Evolutionary conservation across 441 rosid genomes (phyloP).

Genomic region (Geranium incanum): DNA sequence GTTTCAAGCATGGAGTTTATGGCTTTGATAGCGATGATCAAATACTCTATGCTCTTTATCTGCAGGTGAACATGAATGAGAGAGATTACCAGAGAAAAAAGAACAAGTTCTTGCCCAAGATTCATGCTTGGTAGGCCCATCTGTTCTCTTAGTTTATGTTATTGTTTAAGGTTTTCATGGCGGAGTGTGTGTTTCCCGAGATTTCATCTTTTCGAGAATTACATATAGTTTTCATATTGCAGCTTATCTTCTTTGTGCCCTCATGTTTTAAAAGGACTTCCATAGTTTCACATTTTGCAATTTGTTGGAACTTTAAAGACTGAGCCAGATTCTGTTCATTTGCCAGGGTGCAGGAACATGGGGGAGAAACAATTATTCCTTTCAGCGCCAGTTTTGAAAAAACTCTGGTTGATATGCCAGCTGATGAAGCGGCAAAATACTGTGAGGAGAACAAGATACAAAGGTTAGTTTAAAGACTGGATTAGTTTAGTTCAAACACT

Average conservation of each 20-base stretch:
- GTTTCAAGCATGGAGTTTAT: conserved; percentile 1
- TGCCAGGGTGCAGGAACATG: conserved; percentile 94
- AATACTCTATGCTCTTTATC: conserved; percentile 14
- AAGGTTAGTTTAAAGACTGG: conserved; percentile 49
- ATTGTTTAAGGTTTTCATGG: background rate
- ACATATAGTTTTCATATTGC: background rate
- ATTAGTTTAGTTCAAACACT: conserved; percentile 28
- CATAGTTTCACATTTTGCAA: background rate
- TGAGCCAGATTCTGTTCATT: conserved; percentile 6
- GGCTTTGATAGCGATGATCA: conserved; percentile 16
- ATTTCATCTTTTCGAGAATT: background rate
- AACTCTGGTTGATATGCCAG: conserved; percentile 70
- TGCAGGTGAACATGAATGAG: conserved; percentile 93
- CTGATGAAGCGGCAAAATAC: conserved; percentile 69
- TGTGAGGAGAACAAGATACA: conserved; percentile 95
- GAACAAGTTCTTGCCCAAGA: conserved; percentile 95
- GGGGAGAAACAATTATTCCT: conserved; percentile 88
- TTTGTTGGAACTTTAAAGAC: background rate
- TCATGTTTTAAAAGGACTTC: too few relatives aligned
- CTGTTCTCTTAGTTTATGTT: background rate
- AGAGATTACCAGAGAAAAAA: conserved; percentile 94
- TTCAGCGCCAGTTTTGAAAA: conserved; percentile 79
- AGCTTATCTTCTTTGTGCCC: background rate
- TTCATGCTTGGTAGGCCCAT: conserved; percentile 78
- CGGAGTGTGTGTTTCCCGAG: background rate